Evolutionary conservation across 306 rosid genomes (phyloP).

Genomic region (Gastrolobium villosum): DNA sequence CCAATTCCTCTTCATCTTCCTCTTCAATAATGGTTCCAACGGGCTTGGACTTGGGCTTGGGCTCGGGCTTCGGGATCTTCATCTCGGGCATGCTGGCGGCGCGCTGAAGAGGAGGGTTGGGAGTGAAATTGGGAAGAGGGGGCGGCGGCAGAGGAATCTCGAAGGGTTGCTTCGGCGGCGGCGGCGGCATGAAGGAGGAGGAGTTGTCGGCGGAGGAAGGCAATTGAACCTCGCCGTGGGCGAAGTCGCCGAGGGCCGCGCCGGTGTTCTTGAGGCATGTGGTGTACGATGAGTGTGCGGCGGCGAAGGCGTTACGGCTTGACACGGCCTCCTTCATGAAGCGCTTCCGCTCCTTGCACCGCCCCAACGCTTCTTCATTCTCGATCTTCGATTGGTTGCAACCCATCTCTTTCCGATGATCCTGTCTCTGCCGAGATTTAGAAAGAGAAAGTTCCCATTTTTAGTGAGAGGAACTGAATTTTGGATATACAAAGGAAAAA

Average conservation of each 20-base stretch:
- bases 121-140: conserved; percentile 59
- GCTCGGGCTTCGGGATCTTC: conserved; percentile 51
- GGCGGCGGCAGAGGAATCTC: conserved; percentile 73
- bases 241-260: conserved; percentile 84
- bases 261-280: conserved; percentile 83
- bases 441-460: background rate
- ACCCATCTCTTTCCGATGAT: conserved; percentile 65
- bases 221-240: conserved; percentile 67
- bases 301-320: conserved; percentile 87
- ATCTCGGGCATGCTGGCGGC: conserved; percentile 82
- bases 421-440: background rate
- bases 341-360: conserved; percentile 86
- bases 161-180: conserved; percentile 14
- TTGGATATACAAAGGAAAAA: too few relatives aligned
- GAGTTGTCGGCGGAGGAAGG: background rate
- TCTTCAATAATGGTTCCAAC: conserved; percentile 53
- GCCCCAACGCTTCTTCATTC: conserved; percentile 89
- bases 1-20: conserved; percentile 68
- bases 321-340: conserved; percentile 80
- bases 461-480: too few relatives aligned
- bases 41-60: conserved; percentile 41
- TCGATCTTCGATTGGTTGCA: conserved; percentile 95
- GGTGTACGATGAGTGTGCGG: conserved; percentile 82
- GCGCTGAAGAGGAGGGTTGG: conserved; percentile 63
- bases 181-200: background rate